Evolutionary conservation across 208 protist species (phyloP), one percentile per base, ranked within the genome.

Genomic region (Herpetomonas samuelpessoai): DNA sequence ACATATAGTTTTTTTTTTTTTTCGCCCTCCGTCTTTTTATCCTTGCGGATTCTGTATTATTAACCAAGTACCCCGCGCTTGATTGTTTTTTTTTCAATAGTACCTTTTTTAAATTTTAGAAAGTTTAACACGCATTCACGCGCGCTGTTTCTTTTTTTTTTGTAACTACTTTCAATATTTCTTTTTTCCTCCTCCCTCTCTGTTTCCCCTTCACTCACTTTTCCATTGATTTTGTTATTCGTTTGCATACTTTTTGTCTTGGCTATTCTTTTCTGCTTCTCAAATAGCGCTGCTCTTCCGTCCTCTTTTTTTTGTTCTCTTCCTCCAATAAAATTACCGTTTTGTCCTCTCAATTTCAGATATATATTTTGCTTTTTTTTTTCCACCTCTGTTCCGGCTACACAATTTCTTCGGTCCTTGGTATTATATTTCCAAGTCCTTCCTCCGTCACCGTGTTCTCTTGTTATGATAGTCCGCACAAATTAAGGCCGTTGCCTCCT

Each of bases 161-260:
- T 44, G 10, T 47, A 28, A 9, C 46, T 7, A 65, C 31, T 10
- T 16, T 63, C 25, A 9, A 24, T 44, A 27, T 53, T 51, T 29
- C 1, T 51, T 51, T 65, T 57, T 48, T 55, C 24, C 29, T 19
- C 38, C 22, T 35, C 47, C 48, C 27, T 66, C 28, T 29, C 28
- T 44, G 28, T 41, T 46, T 19, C 39, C 21, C 28, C 12, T 39
- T 28, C 14, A 21, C 18, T 71, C 35, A 47, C 61, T 58, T 65
- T 57, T 65, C 56, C 28, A 27, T 64, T 65, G 2, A 22, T 62
- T 60, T 49, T 52, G 2, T 47, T 19, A 57, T 10, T 4, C 22
- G 52, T 38, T 48, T 48, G 4, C 30, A 29, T 10, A 2, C 38
- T 16, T 57, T 56, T 28, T 16, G 7, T 50, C 19, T 27, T 28